Evolutionary conservation across 2,329 filamentous ascomycete species (phyloP), one percentile per base, ranked within the genome.

Genomic region (Microdochium paspali): DNA sequence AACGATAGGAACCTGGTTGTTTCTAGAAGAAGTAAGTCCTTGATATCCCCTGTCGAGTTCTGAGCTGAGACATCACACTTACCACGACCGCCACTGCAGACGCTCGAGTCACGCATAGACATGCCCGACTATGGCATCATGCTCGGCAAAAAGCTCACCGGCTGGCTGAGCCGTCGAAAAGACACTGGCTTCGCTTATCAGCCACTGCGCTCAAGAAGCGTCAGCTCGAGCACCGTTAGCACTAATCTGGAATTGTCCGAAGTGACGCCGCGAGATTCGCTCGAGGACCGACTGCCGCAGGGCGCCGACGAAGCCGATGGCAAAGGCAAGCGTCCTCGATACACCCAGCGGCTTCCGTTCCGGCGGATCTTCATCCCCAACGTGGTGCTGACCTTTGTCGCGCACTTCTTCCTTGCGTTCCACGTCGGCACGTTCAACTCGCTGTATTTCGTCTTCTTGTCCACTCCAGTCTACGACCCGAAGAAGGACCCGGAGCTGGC

Each of bases 351-450:
- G 15, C 44, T 46, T 12, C 44, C 44, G 2, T 46, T 46, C 30
- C 30, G 32, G 12, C 23, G 28, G 5, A 46, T 46, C 45, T 46
- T 46, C 31, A 40, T 28, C 12, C 70, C 65, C 31, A 46, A 40
- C 23, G 31, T 46, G 2, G 31, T 42, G 10, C 21, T 32, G 18
- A 46, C 45, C 5, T 24, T 35, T 21, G 23, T 32, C 32, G 24
- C 31, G 25, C 82, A 47, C 26, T 44, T 47, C 30, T 30, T 61
- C 61, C 49, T 65, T 59, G 54, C 68, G 21, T 78, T 88, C 53
- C 86, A 90, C 63, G 73, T 88, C 56, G 84, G 82, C 50, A 83
- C 85, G 24, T 90, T 89, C 69, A 85, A 87, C 59, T 24, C 42
- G 13, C 42, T 44, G 42, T 44, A 26, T 7, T 44, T 44, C 20